Evolutionary conservation across 2,329 filamentous ascomycete genomes (phyloP).

Genomic region (Colletotrichum coccodes): DNA sequence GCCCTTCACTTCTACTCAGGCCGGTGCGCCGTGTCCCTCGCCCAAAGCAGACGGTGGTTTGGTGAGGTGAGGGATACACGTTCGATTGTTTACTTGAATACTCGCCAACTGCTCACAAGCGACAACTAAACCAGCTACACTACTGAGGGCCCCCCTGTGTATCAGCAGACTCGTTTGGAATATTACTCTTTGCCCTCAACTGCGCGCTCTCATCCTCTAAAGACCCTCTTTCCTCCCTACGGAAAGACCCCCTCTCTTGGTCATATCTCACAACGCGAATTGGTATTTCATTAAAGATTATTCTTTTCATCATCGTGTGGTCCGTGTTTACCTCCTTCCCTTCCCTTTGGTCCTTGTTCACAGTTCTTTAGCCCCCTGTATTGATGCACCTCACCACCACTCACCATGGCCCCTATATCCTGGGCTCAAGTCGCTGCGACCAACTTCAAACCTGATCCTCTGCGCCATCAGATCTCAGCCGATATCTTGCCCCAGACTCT

Average conservation of each 20-base stretch:
- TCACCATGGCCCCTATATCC: not conserved
- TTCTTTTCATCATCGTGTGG: not conserved
- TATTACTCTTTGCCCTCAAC: not conserved
- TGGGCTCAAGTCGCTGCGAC: slow-evolving; percentile 16
- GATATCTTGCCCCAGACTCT: not conserved
- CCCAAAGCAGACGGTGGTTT: not conserved
- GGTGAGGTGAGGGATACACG: not conserved
- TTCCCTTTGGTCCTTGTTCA: not conserved
- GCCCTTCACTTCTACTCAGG: not conserved
- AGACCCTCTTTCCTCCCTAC: not conserved
- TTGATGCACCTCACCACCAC: not conserved
- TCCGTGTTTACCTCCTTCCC: not conserved
- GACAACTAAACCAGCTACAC: not conserved
- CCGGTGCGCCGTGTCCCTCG: not conserved
- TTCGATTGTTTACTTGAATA: not conserved
- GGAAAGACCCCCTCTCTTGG: not conserved
- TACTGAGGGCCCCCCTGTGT: not conserved
- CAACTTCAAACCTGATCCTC: not conserved
- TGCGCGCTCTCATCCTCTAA: not conserved
- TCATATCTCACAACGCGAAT: not conserved
- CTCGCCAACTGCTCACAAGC: not conserved
- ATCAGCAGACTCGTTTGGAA: not conserved
- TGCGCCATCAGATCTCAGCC: not conserved
- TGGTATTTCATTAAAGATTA: not conserved
- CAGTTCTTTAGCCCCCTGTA: not conserved